Percentiles rank a stretch among this genome's conserved stretches.
These are phyloP conservation scores for Hypoxylon sp. DNA, from an alignment of 2,329 filamentous ascomycete species.

Conservation along the genomic window DNA sequence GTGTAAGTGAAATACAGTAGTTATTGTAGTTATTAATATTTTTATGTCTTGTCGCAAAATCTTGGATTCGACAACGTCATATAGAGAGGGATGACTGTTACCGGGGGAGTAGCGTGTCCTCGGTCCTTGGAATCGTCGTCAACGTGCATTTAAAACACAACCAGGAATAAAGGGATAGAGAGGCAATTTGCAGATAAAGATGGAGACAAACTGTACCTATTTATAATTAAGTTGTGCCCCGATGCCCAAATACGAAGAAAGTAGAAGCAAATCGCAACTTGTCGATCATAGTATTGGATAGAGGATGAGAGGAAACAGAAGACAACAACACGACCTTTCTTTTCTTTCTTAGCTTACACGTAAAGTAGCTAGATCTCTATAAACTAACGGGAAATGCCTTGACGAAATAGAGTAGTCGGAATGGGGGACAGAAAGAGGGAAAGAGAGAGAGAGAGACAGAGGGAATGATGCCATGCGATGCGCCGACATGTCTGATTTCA, in stretches of 20 bases:
- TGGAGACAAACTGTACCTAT: slow-evolving; percentile 14
- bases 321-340: slow-evolving; percentile 4
- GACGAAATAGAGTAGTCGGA: background rate
- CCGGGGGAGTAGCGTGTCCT: slow-evolving; percentile 34
- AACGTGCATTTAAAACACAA: slow-evolving; percentile 33
- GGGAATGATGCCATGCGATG: slow-evolving; percentile 6
- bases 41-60: slow-evolving; percentile 34
- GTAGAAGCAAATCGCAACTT: slow-evolving; percentile 17
- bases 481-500: slow-evolving; percentile 4
- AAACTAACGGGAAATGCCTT: background rate
- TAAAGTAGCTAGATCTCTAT: background rate
- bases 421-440: background rate
- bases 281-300: slow-evolving; percentile 6
- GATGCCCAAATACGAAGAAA: slow-evolving; percentile 21
- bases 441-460: background rate
- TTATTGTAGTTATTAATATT: slow-evolving; percentile 20
- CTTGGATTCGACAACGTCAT: slow-evolving; percentile 43
- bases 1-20: slow-evolving; percentile 2
- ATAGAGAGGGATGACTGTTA: slow-evolving; percentile 26
- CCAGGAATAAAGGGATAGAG: slow-evolving; percentile 16
- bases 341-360: background rate
- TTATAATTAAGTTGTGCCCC: slow-evolving; percentile 4
- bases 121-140: slow-evolving; percentile 25
- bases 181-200: slow-evolving; percentile 15
- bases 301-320: slow-evolving; percentile 8